These are phyloP conservation scores for Naematelia encephala DNA, from an alignment of 768 basidiomycete species.

Conservation along the genomic window DNA sequence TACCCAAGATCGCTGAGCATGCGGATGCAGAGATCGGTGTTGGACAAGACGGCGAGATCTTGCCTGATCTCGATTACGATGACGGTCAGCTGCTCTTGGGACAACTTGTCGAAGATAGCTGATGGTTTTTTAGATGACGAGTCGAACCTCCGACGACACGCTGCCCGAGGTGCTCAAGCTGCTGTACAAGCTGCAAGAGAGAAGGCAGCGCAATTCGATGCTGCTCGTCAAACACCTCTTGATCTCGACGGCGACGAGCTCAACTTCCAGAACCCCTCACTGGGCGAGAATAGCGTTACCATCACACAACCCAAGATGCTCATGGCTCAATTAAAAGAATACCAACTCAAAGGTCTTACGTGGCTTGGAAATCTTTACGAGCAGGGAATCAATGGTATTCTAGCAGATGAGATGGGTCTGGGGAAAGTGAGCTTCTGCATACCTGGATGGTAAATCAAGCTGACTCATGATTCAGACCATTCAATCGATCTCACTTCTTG, in stretches of 20 bases:
- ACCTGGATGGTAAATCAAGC: neutral
- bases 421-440: constrained; percentile 44
- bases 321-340: constrained; percentile 95
- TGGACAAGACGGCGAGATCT: constrained; percentile 57
- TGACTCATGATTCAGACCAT: constrained; percentile 59
- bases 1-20: constrained; percentile 4
- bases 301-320: constrained; percentile 93
- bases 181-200: constrained; percentile 74
- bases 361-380: constrained; percentile 98
- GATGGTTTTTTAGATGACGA: constrained; percentile 67
- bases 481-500: constrained; percentile 92
- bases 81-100: constrained; percentile 60
- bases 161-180: constrained; percentile 81
- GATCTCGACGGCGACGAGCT: constrained; percentile 66
- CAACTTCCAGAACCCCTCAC: constrained; percentile 98
- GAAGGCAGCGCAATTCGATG: constrained; percentile 80
- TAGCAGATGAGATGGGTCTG: constrained; percentile 97
- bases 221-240: neutral
- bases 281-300: constrained; percentile 74
- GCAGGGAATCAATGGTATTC: constrained; percentile 98
- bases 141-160: constrained; percentile 78
- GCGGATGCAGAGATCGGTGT: constrained; percentile 51
- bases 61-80: constrained; percentile 84
- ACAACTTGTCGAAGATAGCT: neutral
- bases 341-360: constrained; percentile 94